A percentile compares a stretch with the other conserved stretches of the same genome.
These are phyloP conservation scores for Neurospora sp. DNA, from an alignment of 495 filamentous ascomycete genomes.

Conservation along the genomic window DNA sequence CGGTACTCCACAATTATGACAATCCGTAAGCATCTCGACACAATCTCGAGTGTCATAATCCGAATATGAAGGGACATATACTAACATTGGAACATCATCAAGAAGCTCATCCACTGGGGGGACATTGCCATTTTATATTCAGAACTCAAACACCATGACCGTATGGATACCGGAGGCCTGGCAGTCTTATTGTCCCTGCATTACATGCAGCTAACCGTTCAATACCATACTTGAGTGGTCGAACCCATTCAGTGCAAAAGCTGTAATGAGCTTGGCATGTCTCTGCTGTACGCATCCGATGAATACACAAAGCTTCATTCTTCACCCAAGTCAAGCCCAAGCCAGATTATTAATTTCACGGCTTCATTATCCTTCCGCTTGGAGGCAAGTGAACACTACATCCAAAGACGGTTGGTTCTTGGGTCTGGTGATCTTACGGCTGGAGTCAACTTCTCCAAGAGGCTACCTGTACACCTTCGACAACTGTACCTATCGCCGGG, in stretches of 20 bases:
- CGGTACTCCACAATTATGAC: neutral
- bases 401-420: neutral
- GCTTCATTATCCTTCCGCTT: neutral
- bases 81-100: neutral
- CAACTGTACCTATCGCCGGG: neutral
- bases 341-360: neutral
- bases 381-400: neutral
- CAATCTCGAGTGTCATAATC: neutral
- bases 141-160: neutral
- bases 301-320: neutral
- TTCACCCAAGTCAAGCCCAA: neutral
- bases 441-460: neutral
- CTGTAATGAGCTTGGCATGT: neutral
- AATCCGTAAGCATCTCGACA: neutral
- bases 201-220: neutral
- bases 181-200: neutral
- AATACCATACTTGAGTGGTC: neutral
- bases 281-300: neutral
- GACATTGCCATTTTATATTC: neutral
- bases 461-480: neutral
- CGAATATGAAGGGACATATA: neutral
- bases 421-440: neutral
- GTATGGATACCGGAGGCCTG: neutral
- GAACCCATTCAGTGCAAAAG: neutral
- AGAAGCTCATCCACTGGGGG: neutral